Conservation (phyloP, 371 early-diverging fungal species). For the Encephalitozoon intestinalis region DNA sequence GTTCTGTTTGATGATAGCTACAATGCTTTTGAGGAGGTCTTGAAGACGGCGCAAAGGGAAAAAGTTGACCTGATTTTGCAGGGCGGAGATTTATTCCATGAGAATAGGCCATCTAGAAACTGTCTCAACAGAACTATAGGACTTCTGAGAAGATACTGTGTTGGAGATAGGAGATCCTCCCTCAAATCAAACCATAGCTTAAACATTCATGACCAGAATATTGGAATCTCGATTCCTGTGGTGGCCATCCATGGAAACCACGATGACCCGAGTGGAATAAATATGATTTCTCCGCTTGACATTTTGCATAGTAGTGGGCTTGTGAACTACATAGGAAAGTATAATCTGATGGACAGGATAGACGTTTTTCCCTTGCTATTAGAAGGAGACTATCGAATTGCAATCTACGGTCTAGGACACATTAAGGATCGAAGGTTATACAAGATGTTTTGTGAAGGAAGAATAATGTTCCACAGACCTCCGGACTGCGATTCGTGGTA, state of each 20-base stretch:
- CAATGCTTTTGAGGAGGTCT: constrained; percentile 80
- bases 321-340: constrained; percentile 86
- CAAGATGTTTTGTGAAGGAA: constrained; percentile 69
- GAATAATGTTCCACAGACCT: constrained; percentile 70
- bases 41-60: constrained; percentile 67
- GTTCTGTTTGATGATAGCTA: constrained; percentile 81
- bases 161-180: constrained; percentile 69
- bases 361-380: constrained; percentile 71
- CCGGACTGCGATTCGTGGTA: constrained; percentile 65
- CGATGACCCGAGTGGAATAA: constrained; percentile 84
- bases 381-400: constrained; percentile 70
- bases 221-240: constrained; percentile 75
- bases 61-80: constrained; percentile 78
- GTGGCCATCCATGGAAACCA: constrained; percentile 98
- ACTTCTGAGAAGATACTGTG: constrained; percentile 70
- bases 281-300: constrained; percentile 70
- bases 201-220: constrained; percentile 77
- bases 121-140: constrained; percentile 69
- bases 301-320: constrained; percentile 72
- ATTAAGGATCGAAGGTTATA: constrained; percentile 82
- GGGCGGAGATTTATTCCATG: constrained; percentile 97
- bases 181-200: constrained; percentile 64
- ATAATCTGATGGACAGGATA: constrained; percentile 68
- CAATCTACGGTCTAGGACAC: constrained; percentile 85
- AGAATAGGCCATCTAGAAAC: constrained; percentile 80